phyloP scores from a whole-genome alignment of 2,329 filamentous ascomycete genomes.

The Penicillium sp. region DNA sequence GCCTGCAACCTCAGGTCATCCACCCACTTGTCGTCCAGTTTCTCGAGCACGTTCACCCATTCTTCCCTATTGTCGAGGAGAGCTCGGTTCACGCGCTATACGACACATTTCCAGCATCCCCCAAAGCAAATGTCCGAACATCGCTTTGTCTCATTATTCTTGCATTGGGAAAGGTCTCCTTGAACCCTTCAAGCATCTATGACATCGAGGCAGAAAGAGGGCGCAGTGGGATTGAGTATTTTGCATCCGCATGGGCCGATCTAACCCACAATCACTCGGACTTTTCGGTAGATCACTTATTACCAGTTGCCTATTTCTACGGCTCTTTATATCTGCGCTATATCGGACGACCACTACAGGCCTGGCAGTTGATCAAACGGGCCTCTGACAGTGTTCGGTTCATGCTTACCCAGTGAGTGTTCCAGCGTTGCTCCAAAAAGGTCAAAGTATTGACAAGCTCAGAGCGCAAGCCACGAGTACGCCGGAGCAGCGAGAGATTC shows the following conservation, averaged over 20 bases:
- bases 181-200: conserved; percentile 5
- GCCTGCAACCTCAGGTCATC: conserved; percentile 2
- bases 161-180: conserved; percentile 15
- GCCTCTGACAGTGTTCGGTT: conserved; percentile 15
- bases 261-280: conserved; percentile 6
- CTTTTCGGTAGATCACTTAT: conserved; percentile 7
- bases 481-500: conserved; percentile 1
- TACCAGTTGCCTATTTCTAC: conserved; percentile 17
- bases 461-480: conserved; percentile 14
- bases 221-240: conserved; percentile 17
- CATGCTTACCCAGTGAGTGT: conserved; percentile 14
- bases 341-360: conserved; percentile 16
- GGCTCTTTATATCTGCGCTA: conserved; percentile 22
- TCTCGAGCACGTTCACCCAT: conserved; percentile 15
- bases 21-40: conserved; percentile 14
- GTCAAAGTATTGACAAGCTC: background rate
- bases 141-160: conserved; percentile 17
- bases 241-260: conserved; percentile 15
- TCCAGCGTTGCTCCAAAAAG: background rate
- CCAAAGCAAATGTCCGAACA: conserved; percentile 7
- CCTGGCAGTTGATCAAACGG: conserved; percentile 13
- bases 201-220: conserved; percentile 12
- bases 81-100: conserved; percentile 5
- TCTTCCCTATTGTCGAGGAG: conserved; percentile 16
- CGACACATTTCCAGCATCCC: conserved; percentile 12